Percentiles rank a stretch among this genome's conserved stretches.
Conservation (phyloP, 2,329 filamentous ascomycete species). For the Colletotrichum salicis region DNA sequence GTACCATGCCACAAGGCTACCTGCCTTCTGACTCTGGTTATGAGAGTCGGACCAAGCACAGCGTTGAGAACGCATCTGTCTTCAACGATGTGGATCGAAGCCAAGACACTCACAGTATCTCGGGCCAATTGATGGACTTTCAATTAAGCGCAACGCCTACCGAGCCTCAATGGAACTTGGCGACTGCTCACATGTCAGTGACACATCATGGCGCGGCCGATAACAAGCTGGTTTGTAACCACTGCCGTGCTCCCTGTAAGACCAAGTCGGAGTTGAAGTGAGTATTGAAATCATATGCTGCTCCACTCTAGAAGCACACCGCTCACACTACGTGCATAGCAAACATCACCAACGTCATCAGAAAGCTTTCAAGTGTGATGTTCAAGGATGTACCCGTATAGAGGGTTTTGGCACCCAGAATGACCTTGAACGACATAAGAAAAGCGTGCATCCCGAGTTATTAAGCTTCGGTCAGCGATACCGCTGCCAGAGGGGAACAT, state of each 20-base stretch:
- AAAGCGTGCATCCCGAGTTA: conserved; percentile 71
- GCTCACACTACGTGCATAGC: conserved; percentile 56
- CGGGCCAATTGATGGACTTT: conserved; percentile 47
- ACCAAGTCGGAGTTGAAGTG: conserved; percentile 69
- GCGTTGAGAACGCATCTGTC: conserved; percentile 55
- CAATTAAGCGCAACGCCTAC: conserved; percentile 29
- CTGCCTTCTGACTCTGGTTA: conserved; percentile 59
- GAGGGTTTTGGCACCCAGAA: conserved; percentile 83
- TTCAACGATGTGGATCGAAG: conserved; percentile 54
- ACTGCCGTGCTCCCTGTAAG: conserved; percentile 55
- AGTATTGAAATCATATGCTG: conserved; percentile 35
- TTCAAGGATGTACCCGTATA: conserved; percentile 64
- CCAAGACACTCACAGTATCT: conserved; percentile 51
- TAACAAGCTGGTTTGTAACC: conserved; percentile 46
- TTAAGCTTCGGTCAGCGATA: conserved; percentile 62
- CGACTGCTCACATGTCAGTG: background rate
- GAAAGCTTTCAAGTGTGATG: conserved; percentile 73
- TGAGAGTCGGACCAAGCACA: conserved; percentile 53
- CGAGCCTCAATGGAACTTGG: background rate
- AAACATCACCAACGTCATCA: conserved; percentile 80
- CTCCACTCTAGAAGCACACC: background rate
- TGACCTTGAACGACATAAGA: conserved; percentile 82
- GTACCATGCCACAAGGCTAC: conserved; percentile 46
- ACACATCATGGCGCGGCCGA: conserved; percentile 33
- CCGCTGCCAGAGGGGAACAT: conserved; percentile 67